Base-by-base conservation (phyloP, 495 filamentous ascomycete genomes). In the Hyaloscypha bicolor region DNA sequence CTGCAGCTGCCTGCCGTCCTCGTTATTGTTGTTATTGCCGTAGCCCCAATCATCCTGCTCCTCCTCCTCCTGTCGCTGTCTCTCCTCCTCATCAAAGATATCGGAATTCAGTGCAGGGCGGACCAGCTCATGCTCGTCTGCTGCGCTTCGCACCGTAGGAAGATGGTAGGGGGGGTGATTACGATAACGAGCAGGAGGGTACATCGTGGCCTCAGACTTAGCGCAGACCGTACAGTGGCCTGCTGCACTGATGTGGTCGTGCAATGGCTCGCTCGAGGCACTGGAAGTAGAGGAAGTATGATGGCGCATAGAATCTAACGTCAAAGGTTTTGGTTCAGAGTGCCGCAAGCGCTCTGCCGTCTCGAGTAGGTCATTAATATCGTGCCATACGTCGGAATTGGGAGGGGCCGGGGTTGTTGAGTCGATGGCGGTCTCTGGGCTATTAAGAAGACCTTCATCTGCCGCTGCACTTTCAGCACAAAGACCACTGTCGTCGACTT, bases 301-400 rank as follows among this genome's bases (percentile, higher is more conserved):
- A 71, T 45, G 55, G 33, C 39, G 63, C 32, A 60, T 51, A 37
- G 48, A 62, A 57, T 70, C 37, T 4, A 35, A 32, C 29, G 52
- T 58, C 31, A 30, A 66, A 65, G 68, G 9, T 57, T 48, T 22
- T 66, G 51, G 57, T 66, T 70, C 57, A 32, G 59, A 31, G 32
- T n/a, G 67, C 67, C 31, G 55, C 55, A 60, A 57, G 63, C 56
- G 59, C 57, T 37, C 8, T 57, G 48, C 52, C 48, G 67, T 65
- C 61, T 69, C 67, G 62, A 22, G 56, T 35, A 63, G 63, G 63
- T 66, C 59, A 69, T 69, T 21, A 66, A 70, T 66, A 63, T 70
- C 48, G 53, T 66, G 59, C 63, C 29, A 66, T 30, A 1, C 33
- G 59, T 70, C 59, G 51, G 32, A n/a, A 70, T 55, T 66, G 32